Evolutionary conservation across 2,329 filamentous ascomycete species (phyloP).

Genomic region (Xylariaceae sp.): DNA sequence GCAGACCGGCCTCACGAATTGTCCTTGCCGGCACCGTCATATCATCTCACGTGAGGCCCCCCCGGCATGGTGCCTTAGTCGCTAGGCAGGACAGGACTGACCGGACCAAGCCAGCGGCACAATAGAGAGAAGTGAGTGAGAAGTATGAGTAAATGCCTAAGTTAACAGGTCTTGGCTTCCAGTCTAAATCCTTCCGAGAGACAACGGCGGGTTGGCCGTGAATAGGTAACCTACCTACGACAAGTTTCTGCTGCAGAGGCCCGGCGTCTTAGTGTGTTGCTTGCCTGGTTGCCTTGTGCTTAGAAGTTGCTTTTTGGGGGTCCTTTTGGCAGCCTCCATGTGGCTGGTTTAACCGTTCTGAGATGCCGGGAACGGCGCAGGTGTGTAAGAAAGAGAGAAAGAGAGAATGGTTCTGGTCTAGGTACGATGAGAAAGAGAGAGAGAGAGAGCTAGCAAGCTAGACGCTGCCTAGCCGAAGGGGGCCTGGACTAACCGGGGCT

Average conservation of each 20-base stretch:
- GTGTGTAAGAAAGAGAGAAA: not conserved
- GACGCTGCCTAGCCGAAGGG: not conserved
- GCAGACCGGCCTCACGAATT: no score
- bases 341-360: not conserved
- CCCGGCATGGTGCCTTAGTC: not conserved
- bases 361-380: not conserved
- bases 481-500: not conserved
- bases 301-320: not conserved
- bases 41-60: constrained; percentile 6
- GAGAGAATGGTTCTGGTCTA: not conserved
- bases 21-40: constrained; percentile 5
- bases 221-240: not conserved
- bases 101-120: not conserved
- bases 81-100: not conserved
- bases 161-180: not conserved
- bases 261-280: not conserved
- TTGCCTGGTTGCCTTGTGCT: not conserved
- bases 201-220: not conserved
- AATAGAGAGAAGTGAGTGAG: not conserved
- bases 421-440: not conserved
- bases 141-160: not conserved
- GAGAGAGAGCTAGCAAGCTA: not conserved
- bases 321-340: not conserved
- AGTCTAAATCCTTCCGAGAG: not conserved
- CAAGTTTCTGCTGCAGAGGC: not conserved